A percentile compares a stretch with the other conserved stretches of the same genome.
phyloP scores from a whole-genome alignment of 2,329 filamentous ascomycete genomes.

The Aotearoamyces nothofagi region DNA sequence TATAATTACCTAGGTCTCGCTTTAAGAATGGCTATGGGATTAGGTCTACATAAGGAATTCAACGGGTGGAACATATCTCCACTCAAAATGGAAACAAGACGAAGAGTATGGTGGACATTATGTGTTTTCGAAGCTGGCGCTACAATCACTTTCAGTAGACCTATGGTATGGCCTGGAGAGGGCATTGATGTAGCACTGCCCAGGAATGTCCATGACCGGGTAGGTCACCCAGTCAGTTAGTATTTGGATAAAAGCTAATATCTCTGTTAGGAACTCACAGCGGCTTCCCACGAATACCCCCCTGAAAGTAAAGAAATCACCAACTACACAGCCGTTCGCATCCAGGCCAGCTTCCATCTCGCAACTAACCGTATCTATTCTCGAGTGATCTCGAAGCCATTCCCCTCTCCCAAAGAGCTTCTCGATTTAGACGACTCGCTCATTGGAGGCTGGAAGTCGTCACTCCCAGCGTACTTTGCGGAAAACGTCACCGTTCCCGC shows the following conservation, averaged over 20 bases:
- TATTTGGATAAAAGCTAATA: too few species aligned
- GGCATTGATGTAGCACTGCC: slow-evolving; percentile 8
- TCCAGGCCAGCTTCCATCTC: slow-evolving; percentile 3
- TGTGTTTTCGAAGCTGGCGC: slow-evolving; percentile 9
- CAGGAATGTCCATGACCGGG: slow-evolving; percentile 8
- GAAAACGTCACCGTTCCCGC: slow-evolving; percentile 3
- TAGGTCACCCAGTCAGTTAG: slow-evolving; percentile 4
- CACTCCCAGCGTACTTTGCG: slow-evolving; percentile 4
- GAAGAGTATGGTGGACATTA: slow-evolving; percentile 9
- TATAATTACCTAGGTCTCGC: slow-evolving; percentile 78
- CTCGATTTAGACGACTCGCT: slow-evolving; percentile 4
- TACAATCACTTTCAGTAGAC: slow-evolving; percentile 9
- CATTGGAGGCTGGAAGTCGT: slow-evolving; percentile 5
- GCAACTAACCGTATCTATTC: slow-evolving; percentile 3
- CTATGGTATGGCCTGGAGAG: slow-evolving; percentile 6
- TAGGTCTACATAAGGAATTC: slow-evolving; percentile 26
- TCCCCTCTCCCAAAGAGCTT: slow-evolving; percentile 3
- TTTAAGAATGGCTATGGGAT: slow-evolving; percentile 62
- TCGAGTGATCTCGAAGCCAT: slow-evolving; percentile 3
- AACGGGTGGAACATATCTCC: slow-evolving; percentile 7
- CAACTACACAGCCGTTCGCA: slow-evolving; percentile 3
- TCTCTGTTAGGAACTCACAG: slow-evolving; percentile 3
- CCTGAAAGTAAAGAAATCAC: slow-evolving; percentile 7
- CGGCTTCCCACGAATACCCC: slow-evolving; percentile 4
- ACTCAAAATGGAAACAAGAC: slow-evolving; percentile 9